Percentiles rank a stretch among this genome's conserved stretches.
Conservation (phyloP, 2,329 filamentous ascomycete species). For the Aspergillus pseudonomiae region DNA sequence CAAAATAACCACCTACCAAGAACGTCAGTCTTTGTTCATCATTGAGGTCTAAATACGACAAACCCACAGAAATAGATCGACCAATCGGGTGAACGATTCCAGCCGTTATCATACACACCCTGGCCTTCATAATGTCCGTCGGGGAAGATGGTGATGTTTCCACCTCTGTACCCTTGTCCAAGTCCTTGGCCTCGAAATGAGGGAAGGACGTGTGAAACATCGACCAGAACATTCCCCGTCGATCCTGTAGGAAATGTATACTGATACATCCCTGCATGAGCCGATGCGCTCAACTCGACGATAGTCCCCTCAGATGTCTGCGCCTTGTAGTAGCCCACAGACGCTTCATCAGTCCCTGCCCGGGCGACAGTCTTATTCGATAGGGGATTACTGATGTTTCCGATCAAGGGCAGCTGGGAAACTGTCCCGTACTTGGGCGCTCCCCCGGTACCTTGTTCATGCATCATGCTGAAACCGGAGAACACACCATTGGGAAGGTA, state of each 20-base stretch:
- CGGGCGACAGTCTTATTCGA: slow-evolving; percentile 60
- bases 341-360: slow-evolving; percentile 53
- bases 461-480: slow-evolving; percentile 65
- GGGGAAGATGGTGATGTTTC: slow-evolving; percentile 56
- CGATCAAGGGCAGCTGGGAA: slow-evolving; percentile 60
- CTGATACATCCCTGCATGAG: slow-evolving; percentile 56
- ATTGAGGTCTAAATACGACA: background rate
- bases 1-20: slow-evolving; percentile 62
- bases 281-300: slow-evolving; percentile 60
- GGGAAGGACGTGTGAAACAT: slow-evolving; percentile 68
- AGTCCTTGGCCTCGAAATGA: slow-evolving; percentile 64
- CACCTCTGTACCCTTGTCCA: slow-evolving; percentile 65
- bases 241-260: slow-evolving; percentile 58
- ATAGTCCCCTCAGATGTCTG: slow-evolving; percentile 58
- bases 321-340: slow-evolving; percentile 65
- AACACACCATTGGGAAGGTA: slow-evolving; percentile 53
- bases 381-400: slow-evolving; percentile 57
- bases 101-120: slow-evolving; percentile 68
- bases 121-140: slow-evolving; percentile 62
- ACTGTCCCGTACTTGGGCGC: slow-evolving; percentile 71
- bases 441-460: slow-evolving; percentile 69
- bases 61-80: slow-evolving; percentile 33
- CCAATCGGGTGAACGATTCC: slow-evolving; percentile 65
- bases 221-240: slow-evolving; percentile 57
- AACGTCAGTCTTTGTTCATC: slow-evolving; percentile 9